These are phyloP conservation scores for Cronartium quercuum DNA, from an alignment of 1,284 basidiomycete species.

Conservation along the genomic window DNA sequence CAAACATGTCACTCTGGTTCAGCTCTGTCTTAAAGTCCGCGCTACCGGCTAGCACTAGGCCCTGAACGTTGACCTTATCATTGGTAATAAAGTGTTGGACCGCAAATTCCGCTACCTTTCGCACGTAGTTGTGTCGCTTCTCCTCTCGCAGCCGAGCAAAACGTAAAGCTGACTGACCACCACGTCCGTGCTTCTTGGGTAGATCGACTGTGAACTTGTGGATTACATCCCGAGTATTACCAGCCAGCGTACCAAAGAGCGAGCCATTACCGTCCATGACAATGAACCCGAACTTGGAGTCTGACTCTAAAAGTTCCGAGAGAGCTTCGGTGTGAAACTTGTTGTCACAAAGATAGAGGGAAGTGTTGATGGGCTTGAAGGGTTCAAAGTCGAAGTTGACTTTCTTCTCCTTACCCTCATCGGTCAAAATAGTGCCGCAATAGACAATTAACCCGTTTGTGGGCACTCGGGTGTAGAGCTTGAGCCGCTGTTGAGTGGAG, in stretches of 20 bases:
- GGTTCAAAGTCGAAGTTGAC: slow-evolving; percentile 84
- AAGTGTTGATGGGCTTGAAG: slow-evolving; percentile 89
- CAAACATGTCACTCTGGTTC: slow-evolving; percentile 93
- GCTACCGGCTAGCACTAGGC: slow-evolving; percentile 92
- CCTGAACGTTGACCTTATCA: slow-evolving; percentile 97
- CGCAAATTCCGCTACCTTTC: slow-evolving; percentile 93
- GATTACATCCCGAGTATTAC: slow-evolving; percentile 93
- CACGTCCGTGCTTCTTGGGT: slow-evolving; percentile 95
- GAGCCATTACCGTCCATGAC: slow-evolving; percentile 98
- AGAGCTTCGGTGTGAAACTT: slow-evolving; percentile 99
- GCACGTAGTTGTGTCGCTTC: slow-evolving; percentile 98
- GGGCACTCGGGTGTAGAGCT: slow-evolving; percentile 91
- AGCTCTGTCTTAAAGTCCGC: slow-evolving; percentile 99
- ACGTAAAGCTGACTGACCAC: slow-evolving; percentile 99
- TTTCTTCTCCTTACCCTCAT: slow-evolving; percentile 99
- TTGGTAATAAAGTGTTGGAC: slow-evolving; percentile 97
- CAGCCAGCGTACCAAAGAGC: slow-evolving; percentile 89
- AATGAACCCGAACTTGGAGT: slow-evolving; percentile 98
- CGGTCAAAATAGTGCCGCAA: slow-evolving; percentile 86
- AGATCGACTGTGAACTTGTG: slow-evolving; percentile 99
- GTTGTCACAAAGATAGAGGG: slow-evolving; percentile 98
- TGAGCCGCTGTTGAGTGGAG: slow-evolving; percentile 95
- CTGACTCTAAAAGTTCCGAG: slow-evolving; percentile 91
- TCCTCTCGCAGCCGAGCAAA: slow-evolving; percentile 99
- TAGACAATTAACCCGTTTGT: slow-evolving; percentile 94